These are phyloP conservation scores for Neurospora sp. DNA, from an alignment of 495 filamentous ascomycete species.

Conservation along the genomic window DNA sequence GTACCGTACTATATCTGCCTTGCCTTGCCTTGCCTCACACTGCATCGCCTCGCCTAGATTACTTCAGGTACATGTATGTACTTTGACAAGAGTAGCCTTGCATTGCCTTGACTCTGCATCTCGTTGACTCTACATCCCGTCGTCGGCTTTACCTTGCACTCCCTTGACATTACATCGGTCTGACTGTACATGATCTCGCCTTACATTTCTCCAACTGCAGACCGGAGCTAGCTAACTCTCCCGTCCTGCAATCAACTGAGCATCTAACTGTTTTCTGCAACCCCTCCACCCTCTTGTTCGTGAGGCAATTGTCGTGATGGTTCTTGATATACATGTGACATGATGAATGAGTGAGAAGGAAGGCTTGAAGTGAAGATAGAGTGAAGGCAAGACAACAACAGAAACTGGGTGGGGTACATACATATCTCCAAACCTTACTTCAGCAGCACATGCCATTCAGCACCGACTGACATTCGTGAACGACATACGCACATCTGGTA, in stretches of 20 bases:
- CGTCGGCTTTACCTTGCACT: background rate
- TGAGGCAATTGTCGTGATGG: background rate
- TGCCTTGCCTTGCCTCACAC: background rate
- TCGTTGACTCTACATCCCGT: background rate
- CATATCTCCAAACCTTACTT: background rate
- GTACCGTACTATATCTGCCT: background rate
- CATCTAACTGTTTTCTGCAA: background rate
- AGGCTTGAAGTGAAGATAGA: background rate
- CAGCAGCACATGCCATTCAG: background rate
- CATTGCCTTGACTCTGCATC: background rate
- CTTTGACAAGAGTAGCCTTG: background rate
- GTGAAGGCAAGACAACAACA: background rate
- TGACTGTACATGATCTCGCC: background rate
- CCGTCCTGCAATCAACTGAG: background rate
- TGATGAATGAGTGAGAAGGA: too few species aligned
- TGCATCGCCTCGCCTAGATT: background rate
- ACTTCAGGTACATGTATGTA: background rate
- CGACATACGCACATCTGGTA: background rate
- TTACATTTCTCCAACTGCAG: background rate
- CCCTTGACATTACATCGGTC: background rate
- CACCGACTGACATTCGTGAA: too few species aligned
- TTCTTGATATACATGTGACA: too few species aligned
- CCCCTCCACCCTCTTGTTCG: background rate
- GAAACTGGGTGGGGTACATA: background rate
- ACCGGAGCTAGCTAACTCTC: background rate